These are phyloP conservation scores for Dioscorea zingiberensis DNA, from an alignment of 106 monocot species.

Conservation along the genomic window DNA sequence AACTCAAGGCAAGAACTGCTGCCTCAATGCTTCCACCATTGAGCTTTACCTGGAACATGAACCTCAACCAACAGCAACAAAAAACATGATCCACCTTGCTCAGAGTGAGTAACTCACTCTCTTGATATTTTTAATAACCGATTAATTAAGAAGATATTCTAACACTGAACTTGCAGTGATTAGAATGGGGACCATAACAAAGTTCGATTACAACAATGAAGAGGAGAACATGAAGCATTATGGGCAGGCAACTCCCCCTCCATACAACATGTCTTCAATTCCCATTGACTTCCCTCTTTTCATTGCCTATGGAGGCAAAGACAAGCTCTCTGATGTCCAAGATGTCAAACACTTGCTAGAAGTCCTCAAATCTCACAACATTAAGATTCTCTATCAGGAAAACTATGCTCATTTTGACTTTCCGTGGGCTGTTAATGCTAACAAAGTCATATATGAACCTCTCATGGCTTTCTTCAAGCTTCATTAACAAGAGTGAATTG, in stretches of 20 bases:
- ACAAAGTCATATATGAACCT: slow-evolving; percentile 15
- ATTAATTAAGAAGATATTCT: neutral
- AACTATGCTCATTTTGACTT: slow-evolving; percentile 29
- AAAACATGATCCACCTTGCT: slow-evolving; percentile 11
- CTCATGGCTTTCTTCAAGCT: slow-evolving; percentile 25
- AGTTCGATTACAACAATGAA: slow-evolving; percentile 18
- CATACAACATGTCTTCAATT: slow-evolving; percentile 22
- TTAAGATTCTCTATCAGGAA: neutral
- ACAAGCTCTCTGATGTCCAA: slow-evolving; percentile 11
- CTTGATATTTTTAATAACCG: neutral
- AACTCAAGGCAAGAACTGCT: slow-evolving; percentile 25
- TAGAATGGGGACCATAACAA: slow-evolving; percentile 13
- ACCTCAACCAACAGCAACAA: slow-evolving; percentile 17
- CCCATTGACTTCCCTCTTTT: slow-evolving; percentile 25
- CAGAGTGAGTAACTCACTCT: slow-evolving; percentile 16
- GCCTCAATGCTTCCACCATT: neutral
- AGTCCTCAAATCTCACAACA: slow-evolving; percentile 11
- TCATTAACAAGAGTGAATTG: slow-evolving; percentile 1
- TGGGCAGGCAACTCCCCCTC: slow-evolving; percentile 12
- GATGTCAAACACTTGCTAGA: slow-evolving; percentile 22
- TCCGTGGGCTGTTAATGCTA: slow-evolving; percentile 24
- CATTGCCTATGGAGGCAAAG: slow-evolving; percentile 26
- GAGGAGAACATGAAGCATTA: slow-evolving; percentile 25
- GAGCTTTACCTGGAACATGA: neutral
- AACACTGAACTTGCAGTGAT: slow-evolving; percentile 3